phyloP scores from a whole-genome alignment of 2,329 filamentous ascomycete species.

The Fonsecaea nubica region DNA sequence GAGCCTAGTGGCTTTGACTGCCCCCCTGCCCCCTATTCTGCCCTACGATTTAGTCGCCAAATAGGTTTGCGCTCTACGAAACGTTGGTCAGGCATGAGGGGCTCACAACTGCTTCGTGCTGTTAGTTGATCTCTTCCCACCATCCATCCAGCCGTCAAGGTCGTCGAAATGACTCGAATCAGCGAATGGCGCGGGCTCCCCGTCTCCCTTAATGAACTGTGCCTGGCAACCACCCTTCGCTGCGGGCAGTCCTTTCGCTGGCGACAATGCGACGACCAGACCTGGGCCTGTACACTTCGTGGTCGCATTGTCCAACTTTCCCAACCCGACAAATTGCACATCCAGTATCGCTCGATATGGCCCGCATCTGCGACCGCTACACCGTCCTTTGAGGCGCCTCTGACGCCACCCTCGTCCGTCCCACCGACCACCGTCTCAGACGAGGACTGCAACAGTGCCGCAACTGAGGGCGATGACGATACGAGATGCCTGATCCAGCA shows the following conservation, averaged over 20 bases:
- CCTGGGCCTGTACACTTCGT: conserved; percentile 89
- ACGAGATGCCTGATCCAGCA: conserved; percentile 76
- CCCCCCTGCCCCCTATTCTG: not conserved
- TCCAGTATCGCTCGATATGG: conserved; percentile 79
- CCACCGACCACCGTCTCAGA: conserved; percentile 44
- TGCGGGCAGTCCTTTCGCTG: conserved; percentile 96
- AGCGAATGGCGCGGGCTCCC: conserved; percentile 88
- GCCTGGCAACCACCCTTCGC: conserved; percentile 89
- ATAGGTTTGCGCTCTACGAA: not conserved
- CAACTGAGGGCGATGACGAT: conserved; percentile 52
- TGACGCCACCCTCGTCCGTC: conserved; percentile 49
- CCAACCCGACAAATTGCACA: conserved; percentile 72
- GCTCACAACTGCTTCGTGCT: not conserved
- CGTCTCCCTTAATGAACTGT: conserved; percentile 80
- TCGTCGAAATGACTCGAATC: conserved; percentile 49
- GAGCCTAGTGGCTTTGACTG: not conserved
- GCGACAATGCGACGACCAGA: conserved; percentile 77
- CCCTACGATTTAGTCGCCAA: not conserved
- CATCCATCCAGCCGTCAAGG: not conserved
- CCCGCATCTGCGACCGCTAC: conserved; percentile 41
- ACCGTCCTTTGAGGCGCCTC: conserved; percentile 40
- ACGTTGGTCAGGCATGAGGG: not conserved
- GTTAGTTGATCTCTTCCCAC: not conserved
- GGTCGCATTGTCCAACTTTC: conserved; percentile 84
- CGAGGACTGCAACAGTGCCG: conserved; percentile 31